Base-by-base conservation (phyloP, 1,139 yeast genomes). In the Debaryomyces subglobosus region DNA sequence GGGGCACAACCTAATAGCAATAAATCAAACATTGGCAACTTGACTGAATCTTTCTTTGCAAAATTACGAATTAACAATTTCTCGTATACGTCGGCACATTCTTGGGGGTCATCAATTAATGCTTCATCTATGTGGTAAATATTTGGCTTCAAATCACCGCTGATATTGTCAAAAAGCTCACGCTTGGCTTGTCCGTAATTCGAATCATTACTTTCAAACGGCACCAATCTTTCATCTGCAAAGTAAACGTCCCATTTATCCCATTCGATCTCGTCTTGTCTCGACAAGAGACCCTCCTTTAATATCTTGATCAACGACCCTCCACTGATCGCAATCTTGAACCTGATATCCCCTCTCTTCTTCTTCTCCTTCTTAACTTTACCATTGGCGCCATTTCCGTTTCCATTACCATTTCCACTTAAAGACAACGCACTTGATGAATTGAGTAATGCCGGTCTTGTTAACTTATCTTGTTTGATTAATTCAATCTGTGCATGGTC, bases 1-100 rank as follows among this genome's bases (percentile, higher is more conserved):
- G 99, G 99, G 0, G 99, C 99, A 76, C 98, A 92, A 18, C 99
- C 99, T 53, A 94, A 77, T 55, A 94, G 74, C 54, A 94, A 79
- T 52, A 94, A 72, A 68, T 94, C 99, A 72, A 94, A 94, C 83
- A 89, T 85, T 50, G 99, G 99, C 54, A 92, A 78, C 68, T 92
- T 91, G 51, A 94, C 98, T 15, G 96, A 86, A 67, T 92, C 98
- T 65, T 94, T 92, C 50, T 88, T 89, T n/a, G 99, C 99, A 72
- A 94, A 94, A 46, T 94, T 95, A 61, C 80, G 82, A 53, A 94
- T 88, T 51, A 94, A 77, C 21, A 83, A 77, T 69, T 91, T 89
- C 64, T 94, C 99, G 68, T 94, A 94, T 52, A 77, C 81, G 64
- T 94, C 98, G 6, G 98, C 98, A 60, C 96, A 91, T 67, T 90